Evolutionary conservation across 176 grass and related monocot genomes (phyloP).

Genomic region (maize (Zea mays)): Zm-B73-REFERENCE-NAM-5.0 NC_050096.1:14211501-14212000

Average conservation of each 20-base stretch:
- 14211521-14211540: constrained; percentile 9
- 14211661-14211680: constrained; percentile 34
- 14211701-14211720: not conserved
- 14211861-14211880: constrained; percentile 85
- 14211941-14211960: constrained; percentile 20
- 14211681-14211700: constrained; percentile 16
- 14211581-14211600: constrained; percentile 95
- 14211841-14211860: constrained; percentile 68
- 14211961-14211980: constrained; percentile 67
- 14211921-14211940: constrained; percentile 17
- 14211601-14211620: constrained; percentile 88
- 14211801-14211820: constrained; percentile 80
- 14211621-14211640: constrained; percentile 97
- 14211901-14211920: not conserved
- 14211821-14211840: constrained; percentile 72
- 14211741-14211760: constrained; percentile 17
- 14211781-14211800: constrained; percentile 76
- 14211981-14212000: constrained; percentile 90
- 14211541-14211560: constrained; percentile 19
- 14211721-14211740: not conserved
- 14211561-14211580: constrained; percentile 72
- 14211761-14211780: constrained; percentile 65
- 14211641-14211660: constrained; percentile 86
- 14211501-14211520: constrained; percentile 9
- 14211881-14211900: constrained; percentile 62